Evolutionary conservation across 179 eudicot species (phyloP), one percentile per base, ranked within the genome.

Genomic region (Carnegiea gigantea): DNA sequence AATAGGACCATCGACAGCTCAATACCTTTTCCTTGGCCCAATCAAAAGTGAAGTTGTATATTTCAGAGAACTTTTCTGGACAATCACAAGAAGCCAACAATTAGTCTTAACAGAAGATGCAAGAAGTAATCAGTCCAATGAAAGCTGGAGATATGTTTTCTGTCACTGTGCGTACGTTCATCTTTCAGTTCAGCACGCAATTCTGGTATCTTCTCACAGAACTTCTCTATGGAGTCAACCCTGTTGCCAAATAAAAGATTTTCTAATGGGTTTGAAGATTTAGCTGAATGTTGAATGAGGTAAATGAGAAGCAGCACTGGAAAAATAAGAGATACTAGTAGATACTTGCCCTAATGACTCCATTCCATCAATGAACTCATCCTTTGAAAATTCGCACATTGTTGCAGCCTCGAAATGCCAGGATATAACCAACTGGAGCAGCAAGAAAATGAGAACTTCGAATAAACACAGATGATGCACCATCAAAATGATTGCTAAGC

Each of bases 391-490:
- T 83, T 97, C 99, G 86, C 99, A 97, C 99, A 97, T 97, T 38
- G 99, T 97, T 59, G 95, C 95, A 81, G 99, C 99, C 86, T 97
- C 93, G 95, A 97, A 90, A 84, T 97, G 98, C 99, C 99, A 97
- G 70, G 99, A 97, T 79, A 97, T 78, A 77, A 92, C 99, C 88
- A 97, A 82, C 99, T 97, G 88, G 6, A 70, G 73, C 44, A 70
- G 44, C 44, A 70, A 70, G 44, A 11, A 70, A 33, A 70, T 15
- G n/a, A 5, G 20, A 70, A 70, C 44, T 70, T 70, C 23, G 33
- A 36, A 70, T 36, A 30, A 70, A 70, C 73, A 36, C 15, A 70
- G 33, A n/a, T 65, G 36, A 65, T 26, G 4, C 23, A 65, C 17
- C 10, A 33, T 13, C 71, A 65, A 13, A 65, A 65, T 26, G 38